Evolutionary conservation across 2,329 filamentous ascomycete species (phyloP), one percentile per base, ranked within the genome.

Genomic region (Drechmeria coniospora): DNA sequence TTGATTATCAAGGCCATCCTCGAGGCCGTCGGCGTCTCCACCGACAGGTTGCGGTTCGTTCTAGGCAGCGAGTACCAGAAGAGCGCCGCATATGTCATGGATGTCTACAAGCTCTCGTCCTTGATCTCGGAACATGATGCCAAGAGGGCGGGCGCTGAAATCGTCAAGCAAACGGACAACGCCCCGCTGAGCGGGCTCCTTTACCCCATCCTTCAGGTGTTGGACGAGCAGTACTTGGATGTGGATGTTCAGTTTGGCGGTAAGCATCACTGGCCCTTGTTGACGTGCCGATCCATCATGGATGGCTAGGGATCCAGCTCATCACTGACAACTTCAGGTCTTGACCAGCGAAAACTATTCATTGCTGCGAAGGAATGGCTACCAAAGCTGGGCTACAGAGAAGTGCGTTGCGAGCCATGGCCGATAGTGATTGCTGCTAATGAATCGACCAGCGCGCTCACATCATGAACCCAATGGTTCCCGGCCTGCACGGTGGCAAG

Each of bases 331-430:
- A 5, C 12, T 9, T 21, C 5, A 49, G 48, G 59, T 37, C 57
- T 79, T 28, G 87, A 94, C 44, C 86, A 93, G 57, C 62, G 84
- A 33, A 94, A 93, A 57, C 74, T 93, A 36, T 93, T 93, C 50
- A 76, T 75, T 1, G 70, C 84, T 4, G 84, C 87, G 4, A 79
- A 78, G 38, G 87, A 94, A 40, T 78, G 77, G 56, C 58, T 94
- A 17, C 83, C 84, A 9, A 82, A 78, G 53, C 59, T 98, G 26
- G 84, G 83, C 27, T 94, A 93, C 64, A 72, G 71, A 40, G 72
- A 78, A 51, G 59, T 62, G 38, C 13, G 35, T 23, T 11, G 10
- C 15, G 15, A 13, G 3, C 14, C 2, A 6, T 12, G 7, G 13
- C 4, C 8, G n/a, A 8, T 15, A 10, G 6, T 13, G 17, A 12